Conservation (phyloP, 2,329 filamentous ascomycete species). For the Penicillium vulpinum region DNA sequence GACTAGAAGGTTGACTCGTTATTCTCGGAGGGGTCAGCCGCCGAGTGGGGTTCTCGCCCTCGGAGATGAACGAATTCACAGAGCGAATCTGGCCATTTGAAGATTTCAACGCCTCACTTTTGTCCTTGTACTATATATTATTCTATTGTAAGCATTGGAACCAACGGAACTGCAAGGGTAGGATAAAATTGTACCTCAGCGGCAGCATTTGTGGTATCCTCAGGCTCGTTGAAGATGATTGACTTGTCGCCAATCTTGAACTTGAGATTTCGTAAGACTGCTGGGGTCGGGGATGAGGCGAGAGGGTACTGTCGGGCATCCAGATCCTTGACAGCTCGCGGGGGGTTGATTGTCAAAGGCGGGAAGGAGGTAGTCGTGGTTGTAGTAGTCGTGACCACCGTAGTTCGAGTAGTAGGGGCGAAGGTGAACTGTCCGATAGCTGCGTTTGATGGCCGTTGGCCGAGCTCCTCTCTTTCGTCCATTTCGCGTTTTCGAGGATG, state of each 20-base stretch:
- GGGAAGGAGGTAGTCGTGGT: slow-evolving; percentile 81
- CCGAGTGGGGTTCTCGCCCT: slow-evolving; percentile 33
- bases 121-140: slow-evolving; percentile 43
- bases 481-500: slow-evolving; percentile 28
- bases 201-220: slow-evolving; percentile 55
- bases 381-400: slow-evolving; percentile 82
- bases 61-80: slow-evolving; percentile 46
- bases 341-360: slow-evolving; percentile 75
- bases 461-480: slow-evolving; percentile 29
- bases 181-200: slow-evolving; percentile 50
- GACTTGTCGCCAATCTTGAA: slow-evolving; percentile 67
- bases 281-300: slow-evolving; percentile 77
- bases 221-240: slow-evolving; percentile 63
- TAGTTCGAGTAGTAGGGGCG: slow-evolving; percentile 64
- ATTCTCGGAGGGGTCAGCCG: slow-evolving; percentile 26
- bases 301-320: slow-evolving; percentile 90
- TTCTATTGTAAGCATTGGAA: slow-evolving; percentile 16
- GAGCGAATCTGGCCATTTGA: slow-evolving; percentile 53
- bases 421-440: slow-evolving; percentile 62
- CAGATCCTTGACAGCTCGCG: slow-evolving; percentile 67
- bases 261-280: slow-evolving; percentile 72
- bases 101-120: slow-evolving; percentile 46
- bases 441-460: slow-evolving; percentile 28
- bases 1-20: slow-evolving; percentile 26
- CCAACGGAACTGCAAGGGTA: background rate